A percentile compares a stretch with the other conserved stretches of the same genome.
Conservation (phyloP, 805 yeast species). For the Yarrowia bubula region DNA sequence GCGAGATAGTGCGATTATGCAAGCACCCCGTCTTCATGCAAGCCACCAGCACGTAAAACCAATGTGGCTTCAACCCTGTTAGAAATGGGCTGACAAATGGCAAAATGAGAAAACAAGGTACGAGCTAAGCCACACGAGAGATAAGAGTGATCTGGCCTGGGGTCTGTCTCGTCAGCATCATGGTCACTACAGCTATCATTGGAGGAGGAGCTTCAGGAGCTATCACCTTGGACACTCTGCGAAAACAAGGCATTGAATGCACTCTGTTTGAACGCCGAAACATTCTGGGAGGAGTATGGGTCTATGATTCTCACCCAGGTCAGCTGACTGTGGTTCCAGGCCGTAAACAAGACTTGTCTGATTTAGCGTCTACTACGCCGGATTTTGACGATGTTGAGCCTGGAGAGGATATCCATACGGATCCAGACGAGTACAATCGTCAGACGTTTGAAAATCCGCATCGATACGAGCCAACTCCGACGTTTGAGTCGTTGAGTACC, state of each 20-base stretch:
- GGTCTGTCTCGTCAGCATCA: neutral
- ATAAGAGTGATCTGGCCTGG: too few relatives aligned
- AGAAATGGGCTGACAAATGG: constrained; percentile 10
- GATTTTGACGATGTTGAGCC: constrained; percentile 6
- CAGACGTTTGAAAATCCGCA: constrained; percentile 10
- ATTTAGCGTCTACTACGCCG: neutral
- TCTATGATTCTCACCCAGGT: neutral
- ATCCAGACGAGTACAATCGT: neutral
- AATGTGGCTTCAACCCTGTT: constrained; percentile 18
- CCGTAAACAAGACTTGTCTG: neutral
- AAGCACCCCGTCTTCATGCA: neutral
- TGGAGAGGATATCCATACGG: neutral
- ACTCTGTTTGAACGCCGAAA: constrained; percentile 4
- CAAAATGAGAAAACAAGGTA: too few relatives aligned
- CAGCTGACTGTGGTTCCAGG: neutral
- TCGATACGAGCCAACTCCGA: constrained; percentile 2
- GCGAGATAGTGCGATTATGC: constrained; percentile 22
- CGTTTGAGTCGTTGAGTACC: neutral
- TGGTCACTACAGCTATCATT: neutral
- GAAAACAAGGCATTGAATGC: neutral
- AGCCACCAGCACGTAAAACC: neutral
- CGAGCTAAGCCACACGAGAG: too few relatives aligned
- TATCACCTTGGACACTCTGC: neutral
- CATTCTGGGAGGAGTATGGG: constrained; percentile 17
- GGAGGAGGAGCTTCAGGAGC: constrained; percentile 18